Percentiles rank a stretch among this genome's conserved stretches.
phyloP scores from a whole-genome alignment of 2,329 filamentous ascomycete species.

The Dactylonectria macrodidyma region DNA sequence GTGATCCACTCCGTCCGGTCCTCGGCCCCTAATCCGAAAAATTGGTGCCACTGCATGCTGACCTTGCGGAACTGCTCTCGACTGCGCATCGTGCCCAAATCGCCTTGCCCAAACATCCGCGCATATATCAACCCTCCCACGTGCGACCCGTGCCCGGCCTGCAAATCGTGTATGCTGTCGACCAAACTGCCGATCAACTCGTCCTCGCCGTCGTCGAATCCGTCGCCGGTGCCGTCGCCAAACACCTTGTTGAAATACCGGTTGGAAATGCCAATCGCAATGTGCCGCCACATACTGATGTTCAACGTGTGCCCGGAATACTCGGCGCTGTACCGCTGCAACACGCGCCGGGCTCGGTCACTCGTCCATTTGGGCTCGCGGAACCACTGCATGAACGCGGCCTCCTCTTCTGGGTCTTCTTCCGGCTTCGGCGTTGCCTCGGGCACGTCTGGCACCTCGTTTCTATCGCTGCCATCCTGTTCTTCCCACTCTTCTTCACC shows the following conservation, averaged over 20 bases:
- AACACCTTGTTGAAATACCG: conserved; percentile 7
- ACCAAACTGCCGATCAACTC: background rate
- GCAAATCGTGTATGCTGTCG: too few relatives aligned
- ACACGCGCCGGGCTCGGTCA: background rate
- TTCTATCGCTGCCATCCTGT: background rate
- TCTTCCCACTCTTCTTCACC: background rate
- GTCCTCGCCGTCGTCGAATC: background rate
- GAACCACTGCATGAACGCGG: conserved; percentile 7
- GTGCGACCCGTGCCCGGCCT: too few relatives aligned
- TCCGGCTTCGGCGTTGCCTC: too few relatives aligned
- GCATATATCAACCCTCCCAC: too few relatives aligned
- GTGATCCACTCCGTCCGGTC: too few relatives aligned
- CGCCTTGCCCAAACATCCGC: too few relatives aligned
- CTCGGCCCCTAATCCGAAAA: too few relatives aligned
- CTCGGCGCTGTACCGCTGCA: background rate
- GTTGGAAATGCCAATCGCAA: conserved; percentile 5
- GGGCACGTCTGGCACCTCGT: too few relatives aligned
- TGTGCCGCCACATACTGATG: conserved; percentile 1
- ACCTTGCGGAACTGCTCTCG: too few relatives aligned
- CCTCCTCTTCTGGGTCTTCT: too few relatives aligned
- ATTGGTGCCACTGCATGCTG: too few relatives aligned
- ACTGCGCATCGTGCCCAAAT: too few relatives aligned
- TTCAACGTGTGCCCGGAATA: background rate
- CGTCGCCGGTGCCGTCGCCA: background rate
- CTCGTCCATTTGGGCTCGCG: conserved; percentile 3